Evolutionary conservation across 257 asterid genomes (phyloP).

Genomic region (Avicennia marina): DNA sequence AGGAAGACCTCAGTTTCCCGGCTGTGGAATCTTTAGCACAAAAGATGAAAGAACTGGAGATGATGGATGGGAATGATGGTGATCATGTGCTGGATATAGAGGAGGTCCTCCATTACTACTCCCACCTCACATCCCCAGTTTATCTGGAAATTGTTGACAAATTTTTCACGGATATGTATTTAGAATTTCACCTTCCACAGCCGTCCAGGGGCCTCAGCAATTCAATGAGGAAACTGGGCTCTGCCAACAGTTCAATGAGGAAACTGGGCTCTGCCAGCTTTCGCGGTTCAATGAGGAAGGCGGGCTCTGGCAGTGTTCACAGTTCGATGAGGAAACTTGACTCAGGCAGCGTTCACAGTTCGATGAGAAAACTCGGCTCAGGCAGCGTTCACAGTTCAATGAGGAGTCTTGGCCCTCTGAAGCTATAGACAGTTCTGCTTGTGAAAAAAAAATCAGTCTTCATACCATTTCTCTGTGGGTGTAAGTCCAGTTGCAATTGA

Average conservation of each 20-base stretch:
- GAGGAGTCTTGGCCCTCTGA: slow-evolving; percentile 68
- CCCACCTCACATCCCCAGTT: slow-evolving; percentile 57
- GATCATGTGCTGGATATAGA: slow-evolving; percentile 76
- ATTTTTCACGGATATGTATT: slow-evolving; percentile 56
- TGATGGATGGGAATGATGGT: slow-evolving; percentile 56
- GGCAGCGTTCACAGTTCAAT: slow-evolving; percentile 36
- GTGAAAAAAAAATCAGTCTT: neutral
- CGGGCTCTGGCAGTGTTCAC: too few species aligned
- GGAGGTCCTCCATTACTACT: slow-evolving; percentile 73
- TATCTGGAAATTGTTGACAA: slow-evolving; percentile 57
- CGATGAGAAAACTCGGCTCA: slow-evolving; percentile 41
- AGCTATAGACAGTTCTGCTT: slow-evolving; percentile 27
- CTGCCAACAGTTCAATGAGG: neutral
- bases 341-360: slow-evolving; percentile 27
- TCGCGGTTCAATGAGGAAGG: slow-evolving; percentile 21
- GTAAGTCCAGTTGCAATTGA: neutral
- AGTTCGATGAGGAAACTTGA: neutral
- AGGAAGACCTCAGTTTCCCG: slow-evolving; percentile 14
- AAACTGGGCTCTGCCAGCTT: neutral
- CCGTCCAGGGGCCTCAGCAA: slow-evolving; percentile 24
- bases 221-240: neutral
- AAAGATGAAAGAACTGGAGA: slow-evolving; percentile 64
- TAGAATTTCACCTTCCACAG: slow-evolving; percentile 29
- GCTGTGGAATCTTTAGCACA: slow-evolving; percentile 34
- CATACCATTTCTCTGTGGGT: neutral